Evolutionary conservation across 2,329 filamentous ascomycete species (phyloP), one percentile per base, ranked within the genome.

Genomic region (Xylariomycetidae sp.): DNA sequence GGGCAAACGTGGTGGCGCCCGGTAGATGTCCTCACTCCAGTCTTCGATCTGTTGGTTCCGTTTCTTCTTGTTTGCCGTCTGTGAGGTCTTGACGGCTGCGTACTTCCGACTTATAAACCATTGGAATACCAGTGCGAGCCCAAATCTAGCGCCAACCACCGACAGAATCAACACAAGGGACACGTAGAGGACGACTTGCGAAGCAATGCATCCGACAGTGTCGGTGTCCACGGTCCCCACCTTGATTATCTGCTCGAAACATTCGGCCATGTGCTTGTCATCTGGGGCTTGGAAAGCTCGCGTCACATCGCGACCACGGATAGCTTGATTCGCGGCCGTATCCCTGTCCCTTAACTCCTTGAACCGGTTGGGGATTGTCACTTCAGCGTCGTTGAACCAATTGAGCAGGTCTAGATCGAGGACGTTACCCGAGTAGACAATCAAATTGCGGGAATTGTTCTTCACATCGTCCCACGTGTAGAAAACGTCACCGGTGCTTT

Each of bases 11-110:
- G 84, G 81, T 16, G 88, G 88, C 4, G 90, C 85, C 27, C 88
- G 85, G 61, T 98, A 97, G 50, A 98, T 98, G 54, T 98, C 92
- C 45, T 97, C 87, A 11, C 83, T 84, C 92, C 92, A 98, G 51
- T 96, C 90, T 60, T 98, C 92, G 45, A 98, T 98, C 64, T 97
- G 88, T 49, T 84, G 80, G 48, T 89, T 84, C 38, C 92, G 81
- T 63, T 89, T 84, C 58, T 90, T 88, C 45, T 82, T 78, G 57
- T 92, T 79, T 5, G 82, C 80, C 12, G 79, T 80, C 59, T 94
- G 82, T 3, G 87, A 90, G 1, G 90, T 94, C 62, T 87, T 95
- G 30, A 74, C 66, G 1, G 90, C 87, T 4, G 83, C 89, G 54
- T 90, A 97, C 44, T 82, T 82, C 48, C 83, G 82, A 57, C 85